Base-by-base conservation (phyloP, 208 protist species). In the Trypanosoma grayi region DNA sequence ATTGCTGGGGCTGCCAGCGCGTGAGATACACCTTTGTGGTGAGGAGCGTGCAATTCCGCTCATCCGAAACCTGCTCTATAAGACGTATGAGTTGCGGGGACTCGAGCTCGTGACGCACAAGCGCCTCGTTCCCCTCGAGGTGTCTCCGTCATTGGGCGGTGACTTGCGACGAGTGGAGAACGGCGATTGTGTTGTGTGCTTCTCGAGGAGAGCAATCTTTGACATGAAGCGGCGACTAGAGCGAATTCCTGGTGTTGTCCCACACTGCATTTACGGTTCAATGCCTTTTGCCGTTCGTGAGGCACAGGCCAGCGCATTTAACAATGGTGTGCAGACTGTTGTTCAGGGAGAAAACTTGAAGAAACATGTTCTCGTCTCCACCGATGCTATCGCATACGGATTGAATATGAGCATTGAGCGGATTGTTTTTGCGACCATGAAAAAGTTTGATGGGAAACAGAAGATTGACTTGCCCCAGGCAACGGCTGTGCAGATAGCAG, bases 301-400 rank as follows among this genome's bases (percentile, higher is more conserved):
- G 59, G 40, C 34, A 6, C 92, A 97, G 59, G 90, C 88, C 2
- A 53, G 61, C 6, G 62, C 74, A 14, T 98, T 97, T 70, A 98
- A 98, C 70, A 55, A 70, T 13, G 82, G 80, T 34, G 80, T 83
- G 0, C 34, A 62, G 24, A 36, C 45, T 9, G 43, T 28, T 31
- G 33, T 69, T 36, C 24, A 69, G 18, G 45, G 34, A 52, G 40
- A 48, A 41, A 24, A 4, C 18, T 13, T 44, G 24, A 43, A 67
- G 36, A 86, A 82, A 60, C 75, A 85, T 54, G 75, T 98, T 27
- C 77, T 98, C 11, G 80, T 98, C 4, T 90, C 94, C 2, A 97
- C 90, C 9, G 94, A 98, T 63, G 97, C 97, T 9, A 88, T 98
- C 24, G 97, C 94, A 31, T 97, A 97, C 75, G 97, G 97, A 5